phyloP scores from a whole-genome alignment of 116 monocot genomes.

The Dioscorea cayenensis region DNA sequence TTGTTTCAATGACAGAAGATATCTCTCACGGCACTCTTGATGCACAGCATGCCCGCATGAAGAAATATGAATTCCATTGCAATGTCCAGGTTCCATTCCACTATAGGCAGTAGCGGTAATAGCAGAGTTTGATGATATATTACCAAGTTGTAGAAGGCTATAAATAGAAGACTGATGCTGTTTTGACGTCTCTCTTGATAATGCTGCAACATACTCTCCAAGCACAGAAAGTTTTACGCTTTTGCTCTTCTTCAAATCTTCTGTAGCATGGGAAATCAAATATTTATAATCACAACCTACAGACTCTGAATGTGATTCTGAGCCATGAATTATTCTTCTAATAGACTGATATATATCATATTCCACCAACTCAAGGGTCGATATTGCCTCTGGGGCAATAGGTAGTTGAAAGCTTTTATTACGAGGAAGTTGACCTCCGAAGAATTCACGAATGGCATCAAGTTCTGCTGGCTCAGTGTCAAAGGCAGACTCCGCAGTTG shows the following conservation, averaged over 20 bases:
- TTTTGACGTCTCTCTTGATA: conserved; percentile 27
- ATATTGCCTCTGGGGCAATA: conserved; percentile 6
- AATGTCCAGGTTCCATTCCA: conserved; percentile 49
- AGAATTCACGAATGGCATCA: conserved; percentile 21
- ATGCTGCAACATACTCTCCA: conserved; percentile 24
- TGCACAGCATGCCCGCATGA: conserved; percentile 99
- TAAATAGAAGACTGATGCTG: conserved; percentile 8
- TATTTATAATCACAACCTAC: conserved; percentile 1
- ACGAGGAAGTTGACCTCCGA: conserved; percentile 24
- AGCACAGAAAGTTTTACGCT: conserved; percentile 18
- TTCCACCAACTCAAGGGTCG: conserved; percentile 49
- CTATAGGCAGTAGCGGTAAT: conserved; percentile 1
- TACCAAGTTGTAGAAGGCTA: conserved; percentile 3
- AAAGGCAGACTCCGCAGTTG: conserved; percentile 22
- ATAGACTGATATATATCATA: conserved; percentile 46
- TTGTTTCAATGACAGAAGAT: conserved; percentile 75
- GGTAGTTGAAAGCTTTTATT: conserved; percentile 19
- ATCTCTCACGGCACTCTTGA: conserved; percentile 81
- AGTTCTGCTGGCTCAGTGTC: conserved; percentile 31
- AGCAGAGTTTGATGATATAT: conserved; percentile 20
- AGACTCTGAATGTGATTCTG: conserved; percentile 2
- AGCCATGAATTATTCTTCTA: conserved; percentile 21
- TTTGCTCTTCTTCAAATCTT: conserved; percentile 14
- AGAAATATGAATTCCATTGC: conserved; percentile 93
- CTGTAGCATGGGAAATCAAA: conserved; percentile 8